phyloP scores from a whole-genome alignment of 345 rosid species.

The Hypericum androsaemum region DNA sequence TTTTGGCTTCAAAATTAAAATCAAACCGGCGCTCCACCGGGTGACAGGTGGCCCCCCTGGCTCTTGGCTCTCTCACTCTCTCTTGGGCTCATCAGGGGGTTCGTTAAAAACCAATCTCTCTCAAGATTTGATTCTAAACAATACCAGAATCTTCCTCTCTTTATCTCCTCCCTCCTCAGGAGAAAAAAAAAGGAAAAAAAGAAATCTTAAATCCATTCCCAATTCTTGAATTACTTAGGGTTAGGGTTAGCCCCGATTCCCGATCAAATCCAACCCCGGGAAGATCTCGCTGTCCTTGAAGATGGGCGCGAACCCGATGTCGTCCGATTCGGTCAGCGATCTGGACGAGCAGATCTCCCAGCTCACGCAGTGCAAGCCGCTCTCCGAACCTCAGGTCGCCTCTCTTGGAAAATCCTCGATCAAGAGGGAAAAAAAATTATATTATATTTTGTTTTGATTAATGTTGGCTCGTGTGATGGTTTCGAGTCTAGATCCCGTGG shows the following conservation, averaged over 20 bases:
- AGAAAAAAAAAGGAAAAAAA: constrained; percentile 16
- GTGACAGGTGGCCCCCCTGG: too few species aligned
- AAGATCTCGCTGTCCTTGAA: constrained; percentile 8
- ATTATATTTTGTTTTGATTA: too few species aligned
- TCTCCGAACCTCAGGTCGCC: constrained; percentile 67
- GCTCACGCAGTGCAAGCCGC: constrained; percentile 91
- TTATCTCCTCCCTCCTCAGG: constrained; percentile 18
- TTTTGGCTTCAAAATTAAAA: too few species aligned
- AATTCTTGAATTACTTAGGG: constrained; percentile 21
- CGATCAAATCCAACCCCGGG: constrained; percentile 11
- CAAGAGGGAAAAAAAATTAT: too few species aligned
- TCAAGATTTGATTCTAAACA: too few species aligned
- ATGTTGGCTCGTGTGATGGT: not conserved
- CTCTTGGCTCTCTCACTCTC: too few species aligned
- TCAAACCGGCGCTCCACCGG: too few species aligned
- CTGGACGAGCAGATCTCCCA: constrained; percentile 81
- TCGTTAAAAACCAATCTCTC: too few species aligned
- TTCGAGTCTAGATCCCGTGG: constrained; percentile 1
- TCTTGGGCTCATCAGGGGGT: too few species aligned
- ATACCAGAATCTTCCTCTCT: not conserved
- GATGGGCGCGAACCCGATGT: constrained; percentile 64
- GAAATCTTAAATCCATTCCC: constrained; percentile 11
- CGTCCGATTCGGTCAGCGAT: constrained; percentile 50
- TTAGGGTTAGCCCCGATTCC: constrained; percentile 39
- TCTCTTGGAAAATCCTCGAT: not conserved